phyloP scores from a whole-genome alignment of 2,329 filamentous ascomycete species.

The Penicillium griseofulvum region DNA sequence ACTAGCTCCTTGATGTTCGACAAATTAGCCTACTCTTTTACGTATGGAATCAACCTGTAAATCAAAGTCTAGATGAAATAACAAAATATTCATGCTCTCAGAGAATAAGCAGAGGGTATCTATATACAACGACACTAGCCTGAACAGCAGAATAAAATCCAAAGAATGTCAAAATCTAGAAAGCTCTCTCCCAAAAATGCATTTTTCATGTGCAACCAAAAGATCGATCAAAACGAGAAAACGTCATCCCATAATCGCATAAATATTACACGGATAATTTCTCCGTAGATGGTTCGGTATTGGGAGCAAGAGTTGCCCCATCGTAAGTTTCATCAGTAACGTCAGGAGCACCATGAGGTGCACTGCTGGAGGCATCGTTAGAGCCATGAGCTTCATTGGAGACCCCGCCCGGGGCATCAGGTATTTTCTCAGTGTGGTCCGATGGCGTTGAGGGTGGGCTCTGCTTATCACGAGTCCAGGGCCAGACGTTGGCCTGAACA shows the following conservation, averaged over 20 bases:
- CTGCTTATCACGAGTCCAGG: constrained; percentile 31
- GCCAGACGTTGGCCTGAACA: constrained; percentile 31
- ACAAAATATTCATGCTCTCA: background rate
- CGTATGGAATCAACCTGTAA: too few relatives aligned
- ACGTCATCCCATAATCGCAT: constrained; percentile 2
- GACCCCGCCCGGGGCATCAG: background rate
- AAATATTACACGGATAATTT: constrained; percentile 3
- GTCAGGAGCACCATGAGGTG: background rate
- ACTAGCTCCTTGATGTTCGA: too few relatives aligned
- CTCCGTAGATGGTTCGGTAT: constrained; percentile 1
- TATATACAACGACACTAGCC: constrained; percentile 16
- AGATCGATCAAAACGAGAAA: background rate
- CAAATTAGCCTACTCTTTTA: too few relatives aligned
- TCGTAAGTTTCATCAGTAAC: background rate
- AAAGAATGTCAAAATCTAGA: constrained; percentile 3
- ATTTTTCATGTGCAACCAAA: constrained; percentile 9
- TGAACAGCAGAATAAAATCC: constrained; percentile 1
- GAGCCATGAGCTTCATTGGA: background rate
- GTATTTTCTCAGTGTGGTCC: constrained; percentile 8
- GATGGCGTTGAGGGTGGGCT: constrained; percentile 24
- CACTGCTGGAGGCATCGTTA: background rate
- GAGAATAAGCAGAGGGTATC: constrained; percentile 19
- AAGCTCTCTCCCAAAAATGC: background rate
- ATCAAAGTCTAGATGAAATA: background rate
- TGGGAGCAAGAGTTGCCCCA: background rate